Evolutionary conservation across 345 rosid species (phyloP).

Genomic region (Zanthoxylum bungeanum): DNA sequence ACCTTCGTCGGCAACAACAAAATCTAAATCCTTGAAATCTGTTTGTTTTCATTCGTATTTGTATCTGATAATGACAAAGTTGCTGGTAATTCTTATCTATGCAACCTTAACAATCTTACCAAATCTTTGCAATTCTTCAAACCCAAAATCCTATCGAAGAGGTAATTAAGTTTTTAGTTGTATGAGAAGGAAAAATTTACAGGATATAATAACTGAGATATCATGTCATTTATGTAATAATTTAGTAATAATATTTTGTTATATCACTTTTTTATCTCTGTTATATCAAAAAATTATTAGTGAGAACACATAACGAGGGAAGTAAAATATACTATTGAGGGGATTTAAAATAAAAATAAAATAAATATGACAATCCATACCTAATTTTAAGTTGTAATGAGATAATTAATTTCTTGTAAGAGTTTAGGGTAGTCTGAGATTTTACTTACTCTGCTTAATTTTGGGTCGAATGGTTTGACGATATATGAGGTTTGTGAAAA

Average conservation of each 20-base stretch:
- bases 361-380: background rate
- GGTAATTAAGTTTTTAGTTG: background rate
- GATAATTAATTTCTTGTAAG: no score
- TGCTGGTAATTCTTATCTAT: constrained; percentile 17
- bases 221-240: no score
- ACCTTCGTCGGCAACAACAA: constrained; percentile 33
- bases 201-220: no score
- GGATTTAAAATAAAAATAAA: background rate
- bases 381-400: background rate
- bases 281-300: no score
- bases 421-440: no score
- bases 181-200: no score
- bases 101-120: background rate
- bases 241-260: no score
- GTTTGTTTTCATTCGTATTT: constrained; percentile 17
- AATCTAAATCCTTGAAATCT: constrained; percentile 40
- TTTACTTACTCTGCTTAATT: no score
- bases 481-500: no score
- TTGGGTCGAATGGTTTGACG: no score
- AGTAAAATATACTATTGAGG: background rate
- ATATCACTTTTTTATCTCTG: no score
- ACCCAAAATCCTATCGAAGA: background rate
- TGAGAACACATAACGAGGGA: background rate
- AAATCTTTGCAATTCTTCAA: constrained; percentile 16
- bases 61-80: constrained; percentile 27